phyloP scores from a whole-genome alignment of 208 protist species.

The Strigomonas galati region DNA sequence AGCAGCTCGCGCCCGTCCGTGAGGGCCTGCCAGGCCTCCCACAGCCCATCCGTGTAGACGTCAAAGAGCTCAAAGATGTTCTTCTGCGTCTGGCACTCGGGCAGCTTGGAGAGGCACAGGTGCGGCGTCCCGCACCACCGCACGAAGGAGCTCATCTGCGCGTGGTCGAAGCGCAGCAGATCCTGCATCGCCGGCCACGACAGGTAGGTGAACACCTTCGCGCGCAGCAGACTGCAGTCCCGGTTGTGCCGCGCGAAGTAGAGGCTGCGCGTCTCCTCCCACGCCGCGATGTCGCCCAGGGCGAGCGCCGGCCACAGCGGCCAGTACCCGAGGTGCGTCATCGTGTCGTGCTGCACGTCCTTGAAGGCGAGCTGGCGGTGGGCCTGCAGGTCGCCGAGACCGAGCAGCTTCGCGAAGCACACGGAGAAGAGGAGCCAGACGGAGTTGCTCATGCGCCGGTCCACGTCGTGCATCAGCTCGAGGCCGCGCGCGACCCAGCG shows the following conservation, averaged over 20 bases:
- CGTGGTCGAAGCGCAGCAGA: constrained; percentile 60
- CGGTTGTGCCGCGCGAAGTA: constrained; percentile 52
- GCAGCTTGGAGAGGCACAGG: constrained; percentile 39
- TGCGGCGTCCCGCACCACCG: constrained; percentile 42
- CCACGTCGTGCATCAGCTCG: constrained; percentile 41
- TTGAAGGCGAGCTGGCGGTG: constrained; percentile 77
- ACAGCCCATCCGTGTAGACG: constrained; percentile 21
- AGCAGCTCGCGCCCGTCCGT: constrained; percentile 25
- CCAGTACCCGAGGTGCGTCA: constrained; percentile 86
- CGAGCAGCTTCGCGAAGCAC: constrained; percentile 63
- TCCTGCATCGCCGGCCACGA: constrained; percentile 84
- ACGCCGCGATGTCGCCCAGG: constrained; percentile 48
- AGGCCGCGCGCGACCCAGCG: constrained; percentile 49
- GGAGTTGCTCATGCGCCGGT: constrained; percentile 76
- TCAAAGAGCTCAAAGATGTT: constrained; percentile 62
- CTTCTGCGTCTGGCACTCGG: constrained; percentile 73
- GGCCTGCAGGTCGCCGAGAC: constrained; percentile 58
- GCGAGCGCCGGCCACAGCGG: constrained; percentile 56
- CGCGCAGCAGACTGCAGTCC: constrained; percentile 71
- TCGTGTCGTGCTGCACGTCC: constrained; percentile 86
- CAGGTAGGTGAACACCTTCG: constrained; percentile 78
- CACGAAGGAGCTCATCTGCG: constrained; percentile 60
- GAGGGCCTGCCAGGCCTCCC: constrained; percentile 17
- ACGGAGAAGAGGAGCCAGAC: constrained; percentile 72
- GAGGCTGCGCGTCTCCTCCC: constrained; percentile 46